phyloP scores from a whole-genome alignment of 108 stramenopile genomes.

The Cyclotella baltica region DNA sequence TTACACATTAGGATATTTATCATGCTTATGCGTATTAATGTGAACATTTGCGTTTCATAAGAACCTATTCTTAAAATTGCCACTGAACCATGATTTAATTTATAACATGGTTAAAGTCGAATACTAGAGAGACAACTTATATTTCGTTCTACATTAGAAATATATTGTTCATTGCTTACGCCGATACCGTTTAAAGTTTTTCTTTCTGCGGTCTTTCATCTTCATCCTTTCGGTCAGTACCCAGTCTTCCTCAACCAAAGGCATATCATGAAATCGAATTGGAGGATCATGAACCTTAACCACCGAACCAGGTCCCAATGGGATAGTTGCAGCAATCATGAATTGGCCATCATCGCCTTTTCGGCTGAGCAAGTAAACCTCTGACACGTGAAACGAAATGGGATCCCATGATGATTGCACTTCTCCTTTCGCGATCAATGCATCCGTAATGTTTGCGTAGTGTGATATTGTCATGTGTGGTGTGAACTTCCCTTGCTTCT shows the following conservation, averaged over 20 bases:
- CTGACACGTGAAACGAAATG: conserved; percentile 58
- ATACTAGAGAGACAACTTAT: neutral
- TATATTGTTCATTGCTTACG: conserved; percentile 1
- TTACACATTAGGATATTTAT: too few species aligned
- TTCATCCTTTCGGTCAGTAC: conserved; percentile 71
- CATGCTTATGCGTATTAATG: too few species aligned
- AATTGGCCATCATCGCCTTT: conserved; percentile 82
- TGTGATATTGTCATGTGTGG: conserved; percentile 88
- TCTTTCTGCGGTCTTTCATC: conserved; percentile 67
- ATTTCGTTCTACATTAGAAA: neutral
- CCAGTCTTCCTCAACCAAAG: conserved; percentile 76
- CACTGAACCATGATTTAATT: too few species aligned
- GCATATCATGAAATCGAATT: conserved; percentile 73
- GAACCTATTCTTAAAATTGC: too few species aligned
- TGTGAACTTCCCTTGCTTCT: conserved; percentile 55
- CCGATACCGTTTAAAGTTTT: conserved; percentile 23
- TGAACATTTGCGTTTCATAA: too few species aligned
- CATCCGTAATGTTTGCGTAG: conserved; percentile 61
- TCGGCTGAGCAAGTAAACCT: conserved; percentile 73
- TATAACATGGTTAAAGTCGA: too few species aligned
- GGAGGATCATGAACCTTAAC: conserved; percentile 55
- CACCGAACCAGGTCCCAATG: conserved; percentile 37
- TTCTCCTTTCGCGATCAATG: conserved; percentile 55
- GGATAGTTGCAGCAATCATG: conserved; percentile 60
- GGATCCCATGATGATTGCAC: conserved; percentile 58